These are phyloP conservation scores for Gentiana macrophylla DNA, from an alignment of 257 asterid genomes.

Conservation along the genomic window DNA sequence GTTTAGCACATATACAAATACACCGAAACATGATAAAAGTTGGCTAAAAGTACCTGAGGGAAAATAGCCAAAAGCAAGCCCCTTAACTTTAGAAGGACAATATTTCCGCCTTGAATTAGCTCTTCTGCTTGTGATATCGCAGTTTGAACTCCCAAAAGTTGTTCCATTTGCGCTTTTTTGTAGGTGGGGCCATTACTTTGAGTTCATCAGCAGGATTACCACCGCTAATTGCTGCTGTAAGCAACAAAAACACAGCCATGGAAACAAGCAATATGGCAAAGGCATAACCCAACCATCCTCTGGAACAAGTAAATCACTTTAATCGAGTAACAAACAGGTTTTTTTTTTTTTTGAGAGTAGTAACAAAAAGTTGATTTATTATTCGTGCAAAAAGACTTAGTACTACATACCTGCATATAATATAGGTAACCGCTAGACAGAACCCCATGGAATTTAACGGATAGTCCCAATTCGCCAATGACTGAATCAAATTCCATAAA, in stretches of 20 bases:
- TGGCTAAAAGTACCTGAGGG: conserved; percentile 56
- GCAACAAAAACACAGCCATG: conserved; percentile 60
- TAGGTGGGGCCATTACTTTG: conserved; percentile 65
- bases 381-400: too few species aligned
- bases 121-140: conserved; percentile 87
- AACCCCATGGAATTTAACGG: conserved; percentile 51
- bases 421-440: conserved; percentile 46
- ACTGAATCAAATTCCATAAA: conserved; percentile 50
- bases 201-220: conserved; percentile 61
- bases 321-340: too few species aligned
- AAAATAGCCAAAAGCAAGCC: conserved; percentile 72
- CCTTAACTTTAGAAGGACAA: conserved; percentile 67
- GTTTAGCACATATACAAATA: neutral
- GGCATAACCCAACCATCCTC: conserved; percentile 75
- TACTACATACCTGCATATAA: conserved; percentile 50
- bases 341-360: too few species aligned
- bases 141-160: conserved; percentile 90
- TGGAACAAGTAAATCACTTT: conserved; percentile 12
- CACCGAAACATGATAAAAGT: neutral
- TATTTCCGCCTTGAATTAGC: conserved; percentile 74
- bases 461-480: conserved; percentile 68
- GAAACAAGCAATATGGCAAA: conserved; percentile 34
- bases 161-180: conserved; percentile 90
- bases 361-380: too few species aligned
- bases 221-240: conserved; percentile 52